These are phyloP conservation scores for Venturia pyrina DNA, from an alignment of 2,329 filamentous ascomycete genomes.

Conservation along the genomic window DNA sequence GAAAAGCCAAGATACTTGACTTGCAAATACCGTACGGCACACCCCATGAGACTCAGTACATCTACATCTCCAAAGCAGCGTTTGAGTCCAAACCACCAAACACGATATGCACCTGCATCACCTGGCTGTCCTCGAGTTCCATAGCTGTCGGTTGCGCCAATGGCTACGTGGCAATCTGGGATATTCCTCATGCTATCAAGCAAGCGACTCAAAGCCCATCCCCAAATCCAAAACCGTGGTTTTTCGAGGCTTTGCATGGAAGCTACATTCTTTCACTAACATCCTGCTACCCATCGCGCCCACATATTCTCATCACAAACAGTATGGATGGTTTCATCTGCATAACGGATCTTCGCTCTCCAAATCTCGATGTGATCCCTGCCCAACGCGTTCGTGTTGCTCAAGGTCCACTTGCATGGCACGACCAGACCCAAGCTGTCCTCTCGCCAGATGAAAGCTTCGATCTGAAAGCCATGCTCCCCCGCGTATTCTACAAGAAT, in stretches of 20 bases:
- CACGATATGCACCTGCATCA: slow-evolving; percentile 45
- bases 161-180: slow-evolving; percentile 47
- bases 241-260: slow-evolving; percentile 33
- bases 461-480: slow-evolving; percentile 36
- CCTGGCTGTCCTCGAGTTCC: slow-evolving; percentile 47
- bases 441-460: slow-evolving; percentile 46
- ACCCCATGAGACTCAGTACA: slow-evolving; percentile 18
- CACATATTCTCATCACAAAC: slow-evolving; percentile 42
- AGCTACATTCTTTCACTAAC: slow-evolving; percentile 38
- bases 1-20: slow-evolving; percentile 44
- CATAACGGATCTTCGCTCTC: slow-evolving; percentile 44
- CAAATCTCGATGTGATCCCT: slow-evolving; percentile 32
- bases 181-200: slow-evolving; percentile 31
- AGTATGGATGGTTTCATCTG: slow-evolving; percentile 45
- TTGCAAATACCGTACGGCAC: slow-evolving; percentile 24
- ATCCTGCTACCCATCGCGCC: slow-evolving; percentile 44
- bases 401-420: slow-evolving; percentile 40
- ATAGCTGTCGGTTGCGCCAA: slow-evolving; percentile 47
- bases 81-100: slow-evolving; percentile 41
- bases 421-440: slow-evolving; percentile 45
- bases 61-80: slow-evolving; percentile 36
- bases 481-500: slow-evolving; percentile 43
- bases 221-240: slow-evolving; percentile 26
- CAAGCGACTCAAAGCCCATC: slow-evolving; percentile 17
- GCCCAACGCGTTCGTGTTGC: slow-evolving; percentile 41